phyloP scores from a whole-genome alignment of 2,329 filamentous ascomycete species.

The Botrytis galanthina region DNA sequence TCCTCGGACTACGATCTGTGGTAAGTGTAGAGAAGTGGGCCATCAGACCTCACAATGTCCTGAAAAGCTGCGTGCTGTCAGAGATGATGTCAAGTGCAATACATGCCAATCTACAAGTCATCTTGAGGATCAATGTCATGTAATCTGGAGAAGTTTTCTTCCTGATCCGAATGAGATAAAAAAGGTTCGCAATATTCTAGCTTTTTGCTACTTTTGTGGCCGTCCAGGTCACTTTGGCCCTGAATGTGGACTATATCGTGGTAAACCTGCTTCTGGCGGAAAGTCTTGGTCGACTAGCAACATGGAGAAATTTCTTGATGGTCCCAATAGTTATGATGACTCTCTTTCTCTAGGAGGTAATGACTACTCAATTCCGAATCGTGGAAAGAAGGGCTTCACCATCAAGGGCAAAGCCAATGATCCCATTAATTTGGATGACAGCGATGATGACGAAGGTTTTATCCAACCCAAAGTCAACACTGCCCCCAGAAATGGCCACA shows the following conservation, averaged over 20 bases:
- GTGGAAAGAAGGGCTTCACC: conserved; percentile 28
- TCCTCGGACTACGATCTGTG: conserved; percentile 50
- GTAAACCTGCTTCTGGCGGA: conserved; percentile 35
- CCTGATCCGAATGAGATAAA: conserved; percentile 43
- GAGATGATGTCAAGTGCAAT: conserved; percentile 58
- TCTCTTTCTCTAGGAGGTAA: conserved; percentile 32
- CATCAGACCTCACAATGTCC: conserved; percentile 53
- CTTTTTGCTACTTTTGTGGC: conserved; percentile 58
- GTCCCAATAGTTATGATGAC: conserved; percentile 39
- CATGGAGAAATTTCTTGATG: conserved; percentile 50
- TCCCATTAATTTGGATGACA: conserved; percentile 35
- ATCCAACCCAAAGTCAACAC: conserved; percentile 32
- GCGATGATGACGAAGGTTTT: conserved; percentile 33
- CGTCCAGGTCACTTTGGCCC: conserved; percentile 53
- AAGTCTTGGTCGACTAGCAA: conserved; percentile 55
- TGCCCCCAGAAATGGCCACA: background rate
- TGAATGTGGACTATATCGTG: conserved; percentile 47
- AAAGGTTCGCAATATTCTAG: conserved; percentile 50
- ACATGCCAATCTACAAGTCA: conserved; percentile 58
- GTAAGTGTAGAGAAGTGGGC: conserved; percentile 61
- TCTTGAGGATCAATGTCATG: conserved; percentile 57
- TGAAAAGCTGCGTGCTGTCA: conserved; percentile 54
- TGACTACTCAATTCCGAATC: conserved; percentile 32
- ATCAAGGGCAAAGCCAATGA: conserved; percentile 38
- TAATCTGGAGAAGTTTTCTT: conserved; percentile 58